Conservation (phyloP, 169 alveolate species). For the Plasmodium chabaudi region DNA sequence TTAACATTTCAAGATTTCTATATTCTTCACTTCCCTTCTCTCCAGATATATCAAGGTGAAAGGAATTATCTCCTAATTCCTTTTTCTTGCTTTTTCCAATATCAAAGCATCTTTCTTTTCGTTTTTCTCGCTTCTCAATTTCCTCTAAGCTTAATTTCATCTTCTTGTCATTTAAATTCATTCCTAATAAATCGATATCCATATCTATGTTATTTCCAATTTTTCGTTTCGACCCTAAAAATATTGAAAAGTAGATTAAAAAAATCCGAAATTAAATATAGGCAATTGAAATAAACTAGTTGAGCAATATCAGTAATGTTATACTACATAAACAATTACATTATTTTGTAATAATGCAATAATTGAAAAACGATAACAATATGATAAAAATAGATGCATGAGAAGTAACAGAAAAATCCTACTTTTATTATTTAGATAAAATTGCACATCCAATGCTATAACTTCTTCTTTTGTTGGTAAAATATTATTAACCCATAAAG, state of each 20-base stretch:
- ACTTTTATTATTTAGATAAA: conserved; percentile 26
- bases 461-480: conserved; percentile 60
- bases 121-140: conserved; percentile 50
- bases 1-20: conserved; percentile 27
- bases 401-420: not conserved
- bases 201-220: conserved; percentile 2
- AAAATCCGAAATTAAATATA: not conserved
- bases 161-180: conserved; percentile 26
- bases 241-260: not conserved
- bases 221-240: conserved; percentile 20
- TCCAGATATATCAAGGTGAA: conserved; percentile 11
- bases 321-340: too few relatives aligned
- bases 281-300: too few relatives aligned
- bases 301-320: too few relatives aligned
- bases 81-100: conserved; percentile 13
- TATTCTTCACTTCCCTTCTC: conserved; percentile 25
- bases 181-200: conserved; percentile 24
- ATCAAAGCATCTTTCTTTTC: conserved; percentile 35
- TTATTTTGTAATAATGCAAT: too few relatives aligned
- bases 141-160: conserved; percentile 41
- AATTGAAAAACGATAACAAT: too few relatives aligned
- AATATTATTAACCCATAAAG: conserved; percentile 31
- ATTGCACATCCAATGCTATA: conserved; percentile 19
- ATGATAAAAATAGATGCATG: too few relatives aligned
- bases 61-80: conserved; percentile 9